Evolutionary conservation across 192 early-diverging fungal species (phyloP), one percentile per base, ranked within the genome.

Genomic region (Gonapodya prolifera): DNA sequence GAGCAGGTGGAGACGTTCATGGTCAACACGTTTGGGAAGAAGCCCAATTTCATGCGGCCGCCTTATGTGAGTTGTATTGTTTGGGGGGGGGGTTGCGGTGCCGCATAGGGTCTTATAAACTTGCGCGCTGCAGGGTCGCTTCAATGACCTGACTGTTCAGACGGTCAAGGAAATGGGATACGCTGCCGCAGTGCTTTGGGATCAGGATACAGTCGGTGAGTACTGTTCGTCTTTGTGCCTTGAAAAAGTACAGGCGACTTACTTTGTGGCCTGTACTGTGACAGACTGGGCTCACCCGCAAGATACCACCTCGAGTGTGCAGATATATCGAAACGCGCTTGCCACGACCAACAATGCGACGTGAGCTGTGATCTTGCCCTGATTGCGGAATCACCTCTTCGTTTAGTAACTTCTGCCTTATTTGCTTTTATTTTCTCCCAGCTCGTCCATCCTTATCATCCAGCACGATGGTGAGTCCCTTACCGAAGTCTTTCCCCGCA

Each of bases 41-140:
- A n/a, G n/a, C 76, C 76, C 2, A 73, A 35, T 18, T 76, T 34
- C 0, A 76, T 76, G 76, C 2, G 76, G 18, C 76, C 76, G 70
- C 76, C 76, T 70, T 76, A 76, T 35, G 76, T 61, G 23, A 8
- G n/a, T n/a, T n/a, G n/a, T n/a, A n/a, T n/a, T n/a, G 45, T 61
- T 16, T 61, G 45, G 8, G 23, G 23, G 23, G 8, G 45, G 45
- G 45, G 45, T 61, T 61, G 8, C 45, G 45, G 8, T 61, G 45
- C 45, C 45, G 45, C 45, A 61, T 23, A 61, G 8, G 23, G 8
- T 61, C 23, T 61, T 61, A n/a, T n/a, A n/a, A 61, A 61, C 45
- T 61, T 23, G 45, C 45, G 45, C 23, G 8, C 45, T 61, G 8
- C 45, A 61, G 45, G 45, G 45, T 16, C 8, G 23, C 8, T 61